Base-by-base conservation (phyloP, 2,329 filamentous ascomycete species). In the Aspergillus transmontanensis region DNA sequence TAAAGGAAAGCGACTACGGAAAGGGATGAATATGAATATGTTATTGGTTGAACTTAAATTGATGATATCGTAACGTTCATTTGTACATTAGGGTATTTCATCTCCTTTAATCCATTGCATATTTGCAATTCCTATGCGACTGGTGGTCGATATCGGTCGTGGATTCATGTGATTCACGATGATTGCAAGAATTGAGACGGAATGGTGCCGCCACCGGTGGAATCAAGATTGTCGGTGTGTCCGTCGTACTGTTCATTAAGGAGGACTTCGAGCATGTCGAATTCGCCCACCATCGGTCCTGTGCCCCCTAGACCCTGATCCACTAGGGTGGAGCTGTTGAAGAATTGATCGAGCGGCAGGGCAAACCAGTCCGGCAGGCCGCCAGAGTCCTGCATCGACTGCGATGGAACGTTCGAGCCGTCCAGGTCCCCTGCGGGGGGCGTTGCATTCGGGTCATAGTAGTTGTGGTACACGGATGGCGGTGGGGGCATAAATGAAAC, bases 221-320 rank as follows among this genome's bases (percentile, higher is more conserved):
- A 54, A 28, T 69, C 67, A 3, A 65, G 53, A 14, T 64, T 66
- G 14, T 74, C 72, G 10, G 66, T 69, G 48, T 71, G 72, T 12
- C 72, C 73, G 57, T 77, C 75, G 64, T 78, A 78, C 32, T 77
- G 76, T 66, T 81, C 79, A 55, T 81, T 80, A 30, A 81, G 72
- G 16, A 82, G 71, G 6, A 82, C 78, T 66, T 82, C 80, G n/a
- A 83, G 69, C 79, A 82, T 81, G 62, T 83, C 81, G 60, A 80
- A 80, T 53, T 81, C 85, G 2, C 85, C 86, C 16, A 89, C 80
- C 75, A 87, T 86, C n/a, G 86, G 86, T 0, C 87, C 87, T 23
- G 83, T 86, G 26, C 87, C 86, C 59, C 87, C 85, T 1, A 85
- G 82, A 14, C 84, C 85, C 69, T 84, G 84, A 64, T 82, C 80